Conservation (phyloP, 805 yeast species). For the Saturnispora serradocipensis region DNA sequence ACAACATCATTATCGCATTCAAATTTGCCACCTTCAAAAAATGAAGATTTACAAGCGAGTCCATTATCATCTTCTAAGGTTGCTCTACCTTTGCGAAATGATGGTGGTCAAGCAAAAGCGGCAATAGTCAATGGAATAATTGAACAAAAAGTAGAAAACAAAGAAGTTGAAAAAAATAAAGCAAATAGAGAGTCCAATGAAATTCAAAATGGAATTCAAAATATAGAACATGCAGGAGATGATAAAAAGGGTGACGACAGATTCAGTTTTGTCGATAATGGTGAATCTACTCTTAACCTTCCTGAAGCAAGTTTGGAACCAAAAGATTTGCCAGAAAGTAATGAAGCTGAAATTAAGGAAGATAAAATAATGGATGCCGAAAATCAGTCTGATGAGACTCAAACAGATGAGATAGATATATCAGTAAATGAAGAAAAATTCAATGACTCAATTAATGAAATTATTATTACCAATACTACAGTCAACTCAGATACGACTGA, state of each 20-base stretch:
- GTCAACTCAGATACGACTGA: background rate
- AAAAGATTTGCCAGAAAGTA: background rate
- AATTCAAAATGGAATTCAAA: too few relatives aligned
- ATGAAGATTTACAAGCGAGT: background rate
- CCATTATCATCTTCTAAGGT: constrained; percentile 1
- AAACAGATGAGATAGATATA: background rate
- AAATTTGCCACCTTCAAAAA: background rate
- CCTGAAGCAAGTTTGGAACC: background rate
- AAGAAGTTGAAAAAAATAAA: too few relatives aligned
- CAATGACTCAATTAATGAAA: background rate
- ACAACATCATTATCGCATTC: background rate
- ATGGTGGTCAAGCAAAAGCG: background rate
- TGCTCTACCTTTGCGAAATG: background rate
- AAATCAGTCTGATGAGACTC: background rate
- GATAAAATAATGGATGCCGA: background rate
- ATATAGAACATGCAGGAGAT: too few relatives aligned
- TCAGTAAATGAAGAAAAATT: background rate
- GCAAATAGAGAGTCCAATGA: too few relatives aligned
- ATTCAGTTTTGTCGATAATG: too few relatives aligned
- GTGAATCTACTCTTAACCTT: too few relatives aligned
- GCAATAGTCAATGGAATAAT: background rate
- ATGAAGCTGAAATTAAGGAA: background rate
- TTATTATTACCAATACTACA: constrained; percentile 6
- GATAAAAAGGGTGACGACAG: too few relatives aligned
- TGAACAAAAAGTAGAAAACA: background rate